Evolutionary conservation across 306 rosid species (phyloP).

Genomic region (Prunus mongolica): DNA sequence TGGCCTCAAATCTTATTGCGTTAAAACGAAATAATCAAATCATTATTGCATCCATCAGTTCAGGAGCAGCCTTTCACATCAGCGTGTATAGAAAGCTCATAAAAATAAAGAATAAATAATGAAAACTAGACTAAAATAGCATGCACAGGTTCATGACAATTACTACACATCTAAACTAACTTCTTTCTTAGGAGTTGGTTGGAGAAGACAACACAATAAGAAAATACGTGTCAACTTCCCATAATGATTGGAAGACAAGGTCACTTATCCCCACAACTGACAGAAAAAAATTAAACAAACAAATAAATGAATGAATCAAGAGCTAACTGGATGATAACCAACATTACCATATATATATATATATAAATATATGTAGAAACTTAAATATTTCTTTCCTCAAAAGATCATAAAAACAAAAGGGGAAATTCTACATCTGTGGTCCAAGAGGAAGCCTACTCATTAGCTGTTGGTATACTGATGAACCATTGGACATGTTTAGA

Average conservation of each 20-base stretch:
- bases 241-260: background rate
- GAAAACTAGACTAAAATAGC: background rate
- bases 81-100: background rate
- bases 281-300: background rate
- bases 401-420: constrained; percentile 22
- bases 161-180: background rate
- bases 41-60: background rate
- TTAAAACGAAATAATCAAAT: background rate
- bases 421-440: constrained; percentile 61
- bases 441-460: constrained; percentile 94
- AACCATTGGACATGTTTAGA: constrained; percentile 57
- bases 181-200: background rate
- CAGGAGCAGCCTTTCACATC: background rate
- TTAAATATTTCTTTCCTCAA: constrained; percentile 8
- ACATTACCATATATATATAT: background rate
- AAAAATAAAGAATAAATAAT: too few relatives aligned
- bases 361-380: background rate
- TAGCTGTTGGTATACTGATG: constrained; percentile 66
- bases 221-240: background rate
- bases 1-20: background rate
- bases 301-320: background rate
- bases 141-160: background rate
- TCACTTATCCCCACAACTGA: background rate
- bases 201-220: background rate
- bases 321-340: constrained; percentile 9